Base-by-base conservation (phyloP, 805 yeast genomes). In the Spathaspora passalidarum region DNA sequence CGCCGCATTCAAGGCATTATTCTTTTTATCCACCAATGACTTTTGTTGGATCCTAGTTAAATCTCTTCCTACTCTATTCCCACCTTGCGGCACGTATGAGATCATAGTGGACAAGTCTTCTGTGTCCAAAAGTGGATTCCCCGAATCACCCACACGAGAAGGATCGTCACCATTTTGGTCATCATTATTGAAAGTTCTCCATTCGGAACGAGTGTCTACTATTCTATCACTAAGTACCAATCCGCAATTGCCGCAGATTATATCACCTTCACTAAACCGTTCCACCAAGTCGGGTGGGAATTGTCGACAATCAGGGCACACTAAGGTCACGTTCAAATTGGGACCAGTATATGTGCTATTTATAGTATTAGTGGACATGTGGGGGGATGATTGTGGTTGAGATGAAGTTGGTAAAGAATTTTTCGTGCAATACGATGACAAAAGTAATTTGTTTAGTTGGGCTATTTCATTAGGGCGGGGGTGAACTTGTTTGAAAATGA, bases 91-190 rank as follows among this genome's bases (percentile, higher is more conserved):
- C 18, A 86, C 89, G 46, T 83, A 82, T 20, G 96, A 87, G 49
- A 94, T 94, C 73, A 90, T 83, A 4, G 99, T 94, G 13, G 95
- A 88, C 45, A 92, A 80, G 65, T 90, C 95, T 56, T 86, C 91
- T 17, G 94, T 86, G 59, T 90, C 97, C 54, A 94, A 75, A 43
- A 90, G 71, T 8, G 97, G 96, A 61, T 90, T 91, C n/a, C 89
- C 83, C 5, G 97, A 97, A 62, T 90, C 97, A 65, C 98, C 99
- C 51, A 94, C 99, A 86, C 99, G 97, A 54, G 92, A 84, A 3
- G 99, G 99, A 63, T 92, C 99, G 65, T 89, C 97, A 57, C 95
- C 96, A 55, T 91, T 92, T 63, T 91, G 97, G 65, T 94, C 98
- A 64, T 92, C 99, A 61, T 92, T 92, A 48, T 92, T 84, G 65